A percentile compares a stretch with the other conserved stretches of the same genome.
phyloP scores from a whole-genome alignment of 176 grass and related monocot genomes.

The Cenchrus americanus region DNA sequence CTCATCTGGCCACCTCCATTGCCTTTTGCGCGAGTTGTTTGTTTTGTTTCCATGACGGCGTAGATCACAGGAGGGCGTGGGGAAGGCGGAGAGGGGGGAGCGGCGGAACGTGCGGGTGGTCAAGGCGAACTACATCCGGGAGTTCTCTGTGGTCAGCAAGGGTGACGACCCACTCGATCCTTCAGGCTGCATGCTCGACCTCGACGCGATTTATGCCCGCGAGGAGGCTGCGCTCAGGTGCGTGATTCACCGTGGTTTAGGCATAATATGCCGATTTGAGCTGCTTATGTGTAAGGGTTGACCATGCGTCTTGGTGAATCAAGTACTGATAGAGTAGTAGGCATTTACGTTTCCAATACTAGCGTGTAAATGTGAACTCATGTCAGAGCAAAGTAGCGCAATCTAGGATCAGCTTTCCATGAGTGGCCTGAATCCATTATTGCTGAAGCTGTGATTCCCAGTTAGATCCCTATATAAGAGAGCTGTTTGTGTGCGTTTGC shows the following conservation, averaged over 20 bases:
- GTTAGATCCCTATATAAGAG: slow-evolving; percentile 1
- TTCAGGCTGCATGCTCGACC: slow-evolving; percentile 72
- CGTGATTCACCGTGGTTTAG: slow-evolving; percentile 15
- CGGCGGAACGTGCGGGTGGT: slow-evolving; percentile 76
- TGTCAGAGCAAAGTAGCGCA: neutral
- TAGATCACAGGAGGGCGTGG: slow-evolving; percentile 82
- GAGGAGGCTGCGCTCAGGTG: slow-evolving; percentile 90
- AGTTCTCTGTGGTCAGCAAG: slow-evolving; percentile 65
- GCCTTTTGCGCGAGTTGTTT: neutral
- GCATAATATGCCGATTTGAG: neutral
- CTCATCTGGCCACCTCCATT: neutral
- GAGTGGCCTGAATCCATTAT: neutral
- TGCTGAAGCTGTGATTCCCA: neutral
- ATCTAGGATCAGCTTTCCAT: neutral
- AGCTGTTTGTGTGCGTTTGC: neutral
- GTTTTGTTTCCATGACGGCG: slow-evolving; percentile 55
- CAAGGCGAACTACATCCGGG: slow-evolving; percentile 90
- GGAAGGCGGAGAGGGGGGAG: slow-evolving; percentile 51
- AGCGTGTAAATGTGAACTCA: slow-evolving; percentile 1
- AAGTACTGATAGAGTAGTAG: neutral
- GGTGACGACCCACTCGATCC: slow-evolving; percentile 82
- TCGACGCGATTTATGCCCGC: slow-evolving; percentile 67
- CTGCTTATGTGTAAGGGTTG: neutral
- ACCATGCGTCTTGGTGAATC: neutral
- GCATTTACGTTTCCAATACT: neutral